Evolutionary conservation across 495 filamentous ascomycete species (phyloP).

Genomic region (Podospora pseudopauciseta): DNA sequence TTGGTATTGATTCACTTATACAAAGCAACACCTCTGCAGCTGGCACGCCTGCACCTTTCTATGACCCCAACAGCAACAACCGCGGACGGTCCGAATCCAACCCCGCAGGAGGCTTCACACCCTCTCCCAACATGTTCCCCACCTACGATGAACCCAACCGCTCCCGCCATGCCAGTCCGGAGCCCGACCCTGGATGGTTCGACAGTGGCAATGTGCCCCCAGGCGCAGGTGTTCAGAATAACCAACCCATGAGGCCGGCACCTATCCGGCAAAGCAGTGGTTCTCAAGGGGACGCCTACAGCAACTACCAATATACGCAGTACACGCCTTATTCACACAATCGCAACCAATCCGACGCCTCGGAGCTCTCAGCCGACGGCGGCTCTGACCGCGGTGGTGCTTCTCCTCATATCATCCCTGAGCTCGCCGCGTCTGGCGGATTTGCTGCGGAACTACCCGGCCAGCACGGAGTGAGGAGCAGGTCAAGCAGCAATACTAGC

Average conservation of each 20-base stretch:
- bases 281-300: conserved; percentile 22
- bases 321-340: conserved; percentile 24
- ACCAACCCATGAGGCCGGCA: conserved; percentile 21
- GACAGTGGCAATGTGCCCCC: conserved; percentile 14
- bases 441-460: conserved; percentile 11
- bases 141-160: conserved; percentile 17
- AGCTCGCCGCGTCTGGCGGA: conserved; percentile 11
- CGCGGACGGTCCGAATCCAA: conserved; percentile 25
- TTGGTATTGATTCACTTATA: conserved; percentile 29
- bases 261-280: conserved; percentile 29
- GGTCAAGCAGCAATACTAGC: conserved; percentile 23
- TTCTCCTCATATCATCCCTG: conserved; percentile 19
- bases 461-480: conserved; percentile 5
- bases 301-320: conserved; percentile 14
- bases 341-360: conserved; percentile 39
- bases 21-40: conserved; percentile 13
- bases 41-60: conserved; percentile 16
- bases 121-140: conserved; percentile 26
- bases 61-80: background rate
- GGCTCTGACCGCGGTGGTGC: conserved; percentile 30
- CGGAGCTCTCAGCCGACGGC: conserved; percentile 33
- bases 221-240: background rate
- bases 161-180: conserved; percentile 32
- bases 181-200: conserved; percentile 32
- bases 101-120: conserved; percentile 16